A percentile compares a stretch with the other conserved stretches of the same genome.
Evolutionary conservation across 805 yeast species (phyloP).

Genomic region (Metschnikowia picachoensis): DNA sequence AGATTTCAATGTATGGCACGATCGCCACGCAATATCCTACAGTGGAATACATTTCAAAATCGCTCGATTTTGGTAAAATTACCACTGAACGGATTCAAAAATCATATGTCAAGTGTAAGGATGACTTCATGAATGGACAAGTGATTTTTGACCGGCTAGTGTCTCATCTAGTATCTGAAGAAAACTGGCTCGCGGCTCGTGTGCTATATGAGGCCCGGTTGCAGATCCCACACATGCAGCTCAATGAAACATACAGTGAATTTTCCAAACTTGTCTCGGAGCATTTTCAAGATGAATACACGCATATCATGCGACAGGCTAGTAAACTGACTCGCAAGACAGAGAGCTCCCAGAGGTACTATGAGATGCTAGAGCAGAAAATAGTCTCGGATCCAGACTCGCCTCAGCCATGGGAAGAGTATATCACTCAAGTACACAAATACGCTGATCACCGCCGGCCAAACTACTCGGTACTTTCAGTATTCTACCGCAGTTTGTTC

Average conservation of each 20-base stretch:
- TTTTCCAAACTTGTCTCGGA: conserved; percentile 40
- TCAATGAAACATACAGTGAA: conserved; percentile 38
- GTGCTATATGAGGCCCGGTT: conserved; percentile 31
- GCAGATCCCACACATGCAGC: conserved; percentile 35
- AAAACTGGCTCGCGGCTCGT: conserved; percentile 18
- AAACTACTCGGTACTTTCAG: background rate
- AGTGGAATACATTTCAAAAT: background rate
- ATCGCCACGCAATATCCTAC: conserved; percentile 1
- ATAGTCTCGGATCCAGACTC: conserved; percentile 16
- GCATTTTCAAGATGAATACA: conserved; percentile 27
- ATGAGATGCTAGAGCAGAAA: conserved; percentile 35
- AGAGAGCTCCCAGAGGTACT: conserved; percentile 22
- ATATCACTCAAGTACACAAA: conserved; percentile 27
- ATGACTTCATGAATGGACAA: conserved; percentile 24
- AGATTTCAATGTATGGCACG: background rate
- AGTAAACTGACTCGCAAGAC: conserved; percentile 28
- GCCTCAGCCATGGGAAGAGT: conserved; percentile 28
- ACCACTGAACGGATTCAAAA: background rate
- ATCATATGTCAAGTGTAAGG: conserved; percentile 22
- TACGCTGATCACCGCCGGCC: conserved; percentile 10
- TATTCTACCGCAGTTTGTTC: conserved; percentile 26
- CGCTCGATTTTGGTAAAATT: background rate
- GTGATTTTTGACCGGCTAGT: conserved; percentile 21
- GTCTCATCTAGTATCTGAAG: conserved; percentile 1
- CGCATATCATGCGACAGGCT: conserved; percentile 33